These are phyloP conservation scores for Fusarium multiceps DNA, from an alignment of 2,329 filamentous ascomycete genomes.

Conservation along the genomic window DNA sequence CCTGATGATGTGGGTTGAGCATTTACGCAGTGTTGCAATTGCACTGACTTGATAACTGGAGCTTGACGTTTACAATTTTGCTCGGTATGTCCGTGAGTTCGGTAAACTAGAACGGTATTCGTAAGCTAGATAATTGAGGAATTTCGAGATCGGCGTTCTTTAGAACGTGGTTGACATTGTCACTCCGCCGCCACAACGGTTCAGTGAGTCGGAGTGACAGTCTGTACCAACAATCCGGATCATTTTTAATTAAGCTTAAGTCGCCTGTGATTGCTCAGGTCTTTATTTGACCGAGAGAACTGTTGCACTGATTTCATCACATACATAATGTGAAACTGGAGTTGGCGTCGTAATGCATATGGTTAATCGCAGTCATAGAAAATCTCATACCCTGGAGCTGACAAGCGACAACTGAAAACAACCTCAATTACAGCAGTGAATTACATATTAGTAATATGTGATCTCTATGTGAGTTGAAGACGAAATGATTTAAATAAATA, in stretches of 20 bases:
- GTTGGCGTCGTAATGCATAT: not conserved
- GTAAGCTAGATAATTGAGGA: not conserved
- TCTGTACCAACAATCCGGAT: not conserved
- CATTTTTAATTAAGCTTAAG: not conserved
- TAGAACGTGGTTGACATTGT: not conserved
- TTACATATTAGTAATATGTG: fast-evolving
- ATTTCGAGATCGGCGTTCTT: not conserved
- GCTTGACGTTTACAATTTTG: not conserved
- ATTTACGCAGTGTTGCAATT: not conserved
- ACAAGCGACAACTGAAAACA: not conserved
- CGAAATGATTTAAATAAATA: not conserved
- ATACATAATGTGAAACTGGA: not conserved
- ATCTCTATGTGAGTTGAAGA: no score
- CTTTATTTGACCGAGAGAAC: not conserved
- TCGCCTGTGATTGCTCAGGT: not conserved
- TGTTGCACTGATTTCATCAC: not conserved
- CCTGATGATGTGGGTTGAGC: not conserved
- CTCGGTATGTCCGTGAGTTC: not conserved
- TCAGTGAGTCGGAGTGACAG: not conserved
- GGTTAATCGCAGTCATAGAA: not conserved
- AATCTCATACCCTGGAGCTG: not conserved
- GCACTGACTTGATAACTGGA: not conserved
- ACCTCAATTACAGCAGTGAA: not conserved
- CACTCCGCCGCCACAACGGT: not conserved
- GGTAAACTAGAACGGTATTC: not conserved